phyloP scores from a whole-genome alignment of 2,329 filamentous ascomycete species.

The Harringtonia aguacate region DNA sequence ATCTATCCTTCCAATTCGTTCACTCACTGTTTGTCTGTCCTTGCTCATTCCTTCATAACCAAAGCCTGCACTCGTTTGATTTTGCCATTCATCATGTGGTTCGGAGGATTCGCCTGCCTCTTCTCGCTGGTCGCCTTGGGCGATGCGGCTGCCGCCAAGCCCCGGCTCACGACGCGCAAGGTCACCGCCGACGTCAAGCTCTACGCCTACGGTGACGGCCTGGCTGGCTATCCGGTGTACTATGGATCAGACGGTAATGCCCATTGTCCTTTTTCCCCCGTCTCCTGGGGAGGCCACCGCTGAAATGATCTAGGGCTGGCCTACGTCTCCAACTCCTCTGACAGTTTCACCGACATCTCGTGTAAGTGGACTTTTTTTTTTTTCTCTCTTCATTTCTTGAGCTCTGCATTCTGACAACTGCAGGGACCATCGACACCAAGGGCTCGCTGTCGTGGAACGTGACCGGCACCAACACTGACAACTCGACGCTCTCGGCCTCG shows the following conservation, averaged over 20 bases:
- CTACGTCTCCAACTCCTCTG: background rate
- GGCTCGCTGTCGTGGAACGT: slow-evolving; percentile 4
- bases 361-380: background rate
- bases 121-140: no score
- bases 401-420: background rate
- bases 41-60: no score
- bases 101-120: no score
- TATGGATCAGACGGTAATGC: background rate
- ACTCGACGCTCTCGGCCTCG: background rate
- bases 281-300: background rate
- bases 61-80: no score
- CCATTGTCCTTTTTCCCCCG: background rate
- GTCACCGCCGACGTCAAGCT: background rate
- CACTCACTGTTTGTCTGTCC: background rate
- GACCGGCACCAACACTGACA: background rate
- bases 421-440: slow-evolving; percentile 5
- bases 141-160: no score
- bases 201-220: background rate
- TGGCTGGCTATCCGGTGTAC: background rate
- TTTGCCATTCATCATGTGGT: no score
- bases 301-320: background rate
- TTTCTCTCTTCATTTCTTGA: background rate
- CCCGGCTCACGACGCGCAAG: background rate
- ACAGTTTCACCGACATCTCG: background rate
- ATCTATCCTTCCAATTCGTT: background rate